Conservation (phyloP, 495 filamentous ascomycete species). For the Bacidia rubella region DNA sequence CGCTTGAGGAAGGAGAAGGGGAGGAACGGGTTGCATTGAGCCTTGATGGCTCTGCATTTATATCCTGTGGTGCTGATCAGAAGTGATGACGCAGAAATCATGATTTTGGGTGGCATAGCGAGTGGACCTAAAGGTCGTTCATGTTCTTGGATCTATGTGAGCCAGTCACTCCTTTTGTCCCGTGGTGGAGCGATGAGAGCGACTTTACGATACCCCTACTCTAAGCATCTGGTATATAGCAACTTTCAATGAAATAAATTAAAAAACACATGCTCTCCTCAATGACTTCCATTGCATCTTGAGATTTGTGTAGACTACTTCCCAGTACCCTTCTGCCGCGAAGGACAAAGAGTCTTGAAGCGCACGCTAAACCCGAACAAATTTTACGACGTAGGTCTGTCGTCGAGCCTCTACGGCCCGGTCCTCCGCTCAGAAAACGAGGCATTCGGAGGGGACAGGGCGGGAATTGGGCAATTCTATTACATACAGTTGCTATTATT, state of each 20-base stretch:
- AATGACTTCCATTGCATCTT: not conserved
- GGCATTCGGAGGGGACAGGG: not conserved
- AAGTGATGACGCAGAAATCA: too few species aligned
- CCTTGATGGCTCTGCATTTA: conserved; percentile 4
- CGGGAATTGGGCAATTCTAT: not conserved
- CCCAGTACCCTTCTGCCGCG: not conserved
- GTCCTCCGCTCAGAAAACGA: not conserved
- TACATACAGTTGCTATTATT: not conserved
- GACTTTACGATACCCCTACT: conserved; percentile 13
- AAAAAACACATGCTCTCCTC: not conserved
- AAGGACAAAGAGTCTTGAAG: not conserved
- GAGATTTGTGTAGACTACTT: too few species aligned
- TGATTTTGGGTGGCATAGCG: conserved; percentile 18
- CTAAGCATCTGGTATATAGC: conserved; percentile 10
- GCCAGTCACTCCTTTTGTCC: not conserved
- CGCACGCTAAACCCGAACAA: not conserved
- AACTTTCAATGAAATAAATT: conserved; percentile 3
- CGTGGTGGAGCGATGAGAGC: not conserved
- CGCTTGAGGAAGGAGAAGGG: conserved; percentile 31
- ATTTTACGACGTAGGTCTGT: not conserved
- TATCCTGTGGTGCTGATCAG: not conserved
- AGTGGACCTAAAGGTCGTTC: conserved; percentile 15
- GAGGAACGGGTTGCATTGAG: too few species aligned
- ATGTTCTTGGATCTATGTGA: not conserved
- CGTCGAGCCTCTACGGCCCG: not conserved